Base-by-base conservation (phyloP, 768 basidiomycete species). In the Lanmaoa rubissima region DNA sequence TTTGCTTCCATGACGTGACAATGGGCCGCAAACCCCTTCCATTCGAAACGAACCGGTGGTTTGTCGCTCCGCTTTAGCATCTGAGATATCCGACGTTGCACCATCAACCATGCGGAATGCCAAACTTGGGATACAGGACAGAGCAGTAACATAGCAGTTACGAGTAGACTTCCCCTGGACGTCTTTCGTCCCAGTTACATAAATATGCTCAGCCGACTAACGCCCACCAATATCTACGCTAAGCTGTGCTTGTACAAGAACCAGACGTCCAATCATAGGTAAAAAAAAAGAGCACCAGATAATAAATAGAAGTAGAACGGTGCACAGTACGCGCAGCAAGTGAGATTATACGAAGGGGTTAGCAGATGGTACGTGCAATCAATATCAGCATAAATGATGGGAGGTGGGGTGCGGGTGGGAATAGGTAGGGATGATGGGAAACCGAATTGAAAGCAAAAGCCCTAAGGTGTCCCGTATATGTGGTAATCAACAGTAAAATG, bases 401-500 rank as follows among this genome's bases (percentile, higher is more conserved):
- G 14, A 19, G 19, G 31, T 39, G 31, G 14, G 28, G 54, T 57
- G 55, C 47, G 5, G 45, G 35, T 47, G 55, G 53, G 55, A 58
- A 59, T 54, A 57, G 36, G 31, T 26, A 32, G 40, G 53, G 31
- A 40, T 28, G 48, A 28, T 47, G 48, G 49, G 21, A n/a, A n/a
- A 34, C 45, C 44, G 26, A 62, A n/a, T 57, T 41, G 49, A 58
- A 53, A 65, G 50, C 58, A 62, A 49, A 71, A 62, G 54, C 71
- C 61, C 69, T 67, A 54, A 58, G 64, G 59, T 63, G 65, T 64
- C 69, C 69, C 63, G 54, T 58, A 54, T 60, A 34, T 73, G 69
- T 63, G 50, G 63, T 71, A 69, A 36, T 59, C 61, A 57, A 52
- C 43, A 50, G 54, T 53, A 40, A 58, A 41, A 43, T 35, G 54